Percentiles rank a stretch among this genome's conserved stretches.
These are phyloP conservation scores for Leccinum subgranulosum DNA, from an alignment of 768 basidiomycete genomes.

Conservation along the genomic window DNA sequence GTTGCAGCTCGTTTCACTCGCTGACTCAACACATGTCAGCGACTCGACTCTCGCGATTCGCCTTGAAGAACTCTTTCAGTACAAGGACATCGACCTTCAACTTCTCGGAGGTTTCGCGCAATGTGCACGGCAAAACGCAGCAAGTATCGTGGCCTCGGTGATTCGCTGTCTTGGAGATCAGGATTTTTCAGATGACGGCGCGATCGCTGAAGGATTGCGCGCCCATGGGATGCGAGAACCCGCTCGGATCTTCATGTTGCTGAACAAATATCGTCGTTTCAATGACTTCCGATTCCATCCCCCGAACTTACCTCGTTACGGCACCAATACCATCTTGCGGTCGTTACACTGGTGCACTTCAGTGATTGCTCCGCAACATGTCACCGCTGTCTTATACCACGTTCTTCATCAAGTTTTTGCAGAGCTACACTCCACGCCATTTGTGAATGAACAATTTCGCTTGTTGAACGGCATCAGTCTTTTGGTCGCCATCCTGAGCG, in stretches of 20 bases:
- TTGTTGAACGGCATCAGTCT: slow-evolving; percentile 69
- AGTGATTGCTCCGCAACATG: slow-evolving; percentile 40
- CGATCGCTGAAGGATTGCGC: slow-evolving; percentile 47
- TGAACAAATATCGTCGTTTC: slow-evolving; percentile 51
- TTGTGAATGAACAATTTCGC: slow-evolving; percentile 83
- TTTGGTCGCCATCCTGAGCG: slow-evolving; percentile 61
- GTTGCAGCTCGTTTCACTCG: slow-evolving; percentile 49
- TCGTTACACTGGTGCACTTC: slow-evolving; percentile 60
- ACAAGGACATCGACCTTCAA: slow-evolving; percentile 29
- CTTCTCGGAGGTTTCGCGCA: slow-evolving; percentile 34
- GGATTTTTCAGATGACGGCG: slow-evolving; percentile 51
- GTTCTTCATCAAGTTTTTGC: slow-evolving; percentile 72
- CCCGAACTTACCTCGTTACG: slow-evolving; percentile 65
- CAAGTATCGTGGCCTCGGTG: slow-evolving; percentile 56
- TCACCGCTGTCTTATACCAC: slow-evolving; percentile 69
- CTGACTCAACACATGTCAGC: slow-evolving; percentile 32
- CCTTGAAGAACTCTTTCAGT: slow-evolving; percentile 36
- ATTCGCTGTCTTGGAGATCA: slow-evolving; percentile 67
- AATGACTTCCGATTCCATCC: slow-evolving; percentile 51
- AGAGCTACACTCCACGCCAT: slow-evolving; percentile 57
- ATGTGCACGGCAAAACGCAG: slow-evolving; percentile 43
- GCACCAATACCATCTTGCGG: slow-evolving; percentile 46
- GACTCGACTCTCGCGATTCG: slow-evolving; percentile 21
- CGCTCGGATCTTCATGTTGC: slow-evolving; percentile 42
- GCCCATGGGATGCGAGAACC: slow-evolving; percentile 33